Conservation (phyloP, 257 asterid species). For the Ligustrum vulgare region DNA sequence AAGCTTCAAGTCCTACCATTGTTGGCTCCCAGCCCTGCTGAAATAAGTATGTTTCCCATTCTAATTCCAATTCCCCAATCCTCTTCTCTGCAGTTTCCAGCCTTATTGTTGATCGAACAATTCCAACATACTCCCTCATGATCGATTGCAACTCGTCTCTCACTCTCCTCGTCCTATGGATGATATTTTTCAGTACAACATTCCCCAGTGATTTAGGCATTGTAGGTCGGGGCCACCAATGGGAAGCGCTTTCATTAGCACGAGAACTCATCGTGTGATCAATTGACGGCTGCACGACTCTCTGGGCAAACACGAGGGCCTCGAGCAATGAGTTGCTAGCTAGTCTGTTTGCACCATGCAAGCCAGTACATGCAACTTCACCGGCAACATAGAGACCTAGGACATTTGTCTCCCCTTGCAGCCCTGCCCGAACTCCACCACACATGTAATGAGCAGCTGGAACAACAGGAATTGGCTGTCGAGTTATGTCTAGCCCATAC, state of each 20-base stretch:
- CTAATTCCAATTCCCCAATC: constrained; percentile 75
- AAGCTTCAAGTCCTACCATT: constrained; percentile 86
- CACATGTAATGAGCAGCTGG: constrained; percentile 99
- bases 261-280: constrained; percentile 51
- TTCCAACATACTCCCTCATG: constrained; percentile 94
- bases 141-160: constrained; percentile 67
- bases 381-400: constrained; percentile 87
- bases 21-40: constrained; percentile 94
- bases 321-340: constrained; percentile 95
- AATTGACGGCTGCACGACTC: constrained; percentile 86
- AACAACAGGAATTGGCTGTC: constrained; percentile 86
- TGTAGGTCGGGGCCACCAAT: constrained; percentile 63
- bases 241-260: constrained; percentile 36
- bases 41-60: constrained; percentile 85
- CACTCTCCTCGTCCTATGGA: constrained; percentile 56
- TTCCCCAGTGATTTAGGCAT: constrained; percentile 59
- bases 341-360: constrained; percentile 93
- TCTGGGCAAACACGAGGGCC: constrained; percentile 88
- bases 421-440: constrained; percentile 97
- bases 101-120: constrained; percentile 79
- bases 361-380: constrained; percentile 95
- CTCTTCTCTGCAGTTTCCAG: constrained; percentile 70
- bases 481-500: constrained; percentile 83
- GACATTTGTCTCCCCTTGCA: constrained; percentile 86
- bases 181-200: constrained; percentile 32